Evolutionary conservation across 2,329 filamentous ascomycete genomes (phyloP).

Genomic region (Hymenoscyphus albidus): DNA sequence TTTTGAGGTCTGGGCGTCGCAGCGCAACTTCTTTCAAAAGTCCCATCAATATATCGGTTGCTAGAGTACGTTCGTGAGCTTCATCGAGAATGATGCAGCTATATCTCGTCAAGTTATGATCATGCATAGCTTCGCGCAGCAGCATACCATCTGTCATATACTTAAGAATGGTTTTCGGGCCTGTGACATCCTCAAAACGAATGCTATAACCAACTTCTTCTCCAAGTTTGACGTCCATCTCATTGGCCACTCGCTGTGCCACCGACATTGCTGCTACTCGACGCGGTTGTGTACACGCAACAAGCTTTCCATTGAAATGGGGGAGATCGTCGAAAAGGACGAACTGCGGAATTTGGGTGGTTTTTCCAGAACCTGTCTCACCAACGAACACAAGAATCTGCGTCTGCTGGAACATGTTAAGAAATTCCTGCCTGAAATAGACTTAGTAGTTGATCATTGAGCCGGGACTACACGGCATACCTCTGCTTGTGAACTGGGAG

Average conservation of each 20-base stretch:
- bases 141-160: conserved; percentile 99
- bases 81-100: conserved; percentile 98
- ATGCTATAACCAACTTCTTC: conserved; percentile 98
- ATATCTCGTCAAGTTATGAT: conserved; percentile 86
- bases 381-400: conserved; percentile 98
- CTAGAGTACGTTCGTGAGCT: conserved; percentile 94
- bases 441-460: conserved; percentile 20
- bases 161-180: conserved; percentile 85
- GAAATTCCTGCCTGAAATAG: conserved; percentile 72
- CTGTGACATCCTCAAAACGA: conserved; percentile 94
- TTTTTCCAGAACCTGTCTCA: conserved; percentile 99
- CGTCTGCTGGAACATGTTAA: conserved; percentile 85
- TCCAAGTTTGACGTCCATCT: conserved; percentile 89
- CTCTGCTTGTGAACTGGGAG: conserved; percentile 91
- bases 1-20: conserved; percentile 85
- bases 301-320: conserved; percentile 78
- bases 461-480: conserved; percentile 40
- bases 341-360: conserved; percentile 97
- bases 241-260: conserved; percentile 93
- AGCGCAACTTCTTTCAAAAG: conserved; percentile 84
- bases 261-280: conserved; percentile 99
- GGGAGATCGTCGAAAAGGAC: conserved; percentile 96
- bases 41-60: conserved; percentile 96
- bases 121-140: conserved; percentile 92
- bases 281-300: conserved; percentile 95